Percentiles rank a stretch among this genome's conserved stretches.
phyloP scores from a whole-genome alignment of 768 basidiomycete genomes.

The Podaxis rugospora region DNA sequence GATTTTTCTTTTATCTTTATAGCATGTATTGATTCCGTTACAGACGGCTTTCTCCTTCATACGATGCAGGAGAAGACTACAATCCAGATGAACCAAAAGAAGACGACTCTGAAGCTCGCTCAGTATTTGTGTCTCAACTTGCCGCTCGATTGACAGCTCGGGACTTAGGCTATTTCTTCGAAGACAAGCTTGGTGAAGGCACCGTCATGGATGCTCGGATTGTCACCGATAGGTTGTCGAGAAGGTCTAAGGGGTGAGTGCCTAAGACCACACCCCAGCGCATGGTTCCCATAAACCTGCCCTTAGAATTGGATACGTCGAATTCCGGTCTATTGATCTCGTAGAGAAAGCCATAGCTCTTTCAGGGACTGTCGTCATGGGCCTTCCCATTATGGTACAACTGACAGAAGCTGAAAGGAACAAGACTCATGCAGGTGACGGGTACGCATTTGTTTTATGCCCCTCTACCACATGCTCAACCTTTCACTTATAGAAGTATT shows the following conservation, averaged over 20 bases:
- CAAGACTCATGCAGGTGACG: slow-evolving; percentile 82
- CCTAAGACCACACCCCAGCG: not conserved
- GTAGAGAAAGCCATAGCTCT: slow-evolving; percentile 89
- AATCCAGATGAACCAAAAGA: slow-evolving; percentile 88
- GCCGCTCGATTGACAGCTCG: slow-evolving; percentile 94
- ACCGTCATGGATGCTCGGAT: slow-evolving; percentile 95
- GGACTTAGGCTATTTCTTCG: slow-evolving; percentile 98
- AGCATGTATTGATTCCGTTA: slow-evolving; percentile 7
- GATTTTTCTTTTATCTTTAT: slow-evolving; percentile 7
- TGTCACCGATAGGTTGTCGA: slow-evolving; percentile 91
- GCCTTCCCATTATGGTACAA: slow-evolving; percentile 94
- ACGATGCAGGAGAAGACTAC: slow-evolving; percentile 66
- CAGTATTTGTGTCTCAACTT: slow-evolving; percentile 97
- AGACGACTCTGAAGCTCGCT: slow-evolving; percentile 97
- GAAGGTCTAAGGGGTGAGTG: slow-evolving; percentile 94
- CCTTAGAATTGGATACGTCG: slow-evolving; percentile 93
- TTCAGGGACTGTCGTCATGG: slow-evolving; percentile 96
- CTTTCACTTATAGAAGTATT: slow-evolving; percentile 48
- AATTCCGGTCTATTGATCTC: slow-evolving; percentile 85
- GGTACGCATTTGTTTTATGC: slow-evolving; percentile 41
- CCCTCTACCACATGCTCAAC: slow-evolving; percentile 12
- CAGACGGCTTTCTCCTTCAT: slow-evolving; percentile 70
- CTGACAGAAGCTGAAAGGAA: slow-evolving; percentile 97
- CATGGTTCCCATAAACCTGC: slow-evolving; percentile 6
- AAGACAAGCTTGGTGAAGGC: slow-evolving; percentile 91